phyloP scores from a whole-genome alignment of 2,329 filamentous ascomycete genomes.

The Alternaria arborescens region DNA sequence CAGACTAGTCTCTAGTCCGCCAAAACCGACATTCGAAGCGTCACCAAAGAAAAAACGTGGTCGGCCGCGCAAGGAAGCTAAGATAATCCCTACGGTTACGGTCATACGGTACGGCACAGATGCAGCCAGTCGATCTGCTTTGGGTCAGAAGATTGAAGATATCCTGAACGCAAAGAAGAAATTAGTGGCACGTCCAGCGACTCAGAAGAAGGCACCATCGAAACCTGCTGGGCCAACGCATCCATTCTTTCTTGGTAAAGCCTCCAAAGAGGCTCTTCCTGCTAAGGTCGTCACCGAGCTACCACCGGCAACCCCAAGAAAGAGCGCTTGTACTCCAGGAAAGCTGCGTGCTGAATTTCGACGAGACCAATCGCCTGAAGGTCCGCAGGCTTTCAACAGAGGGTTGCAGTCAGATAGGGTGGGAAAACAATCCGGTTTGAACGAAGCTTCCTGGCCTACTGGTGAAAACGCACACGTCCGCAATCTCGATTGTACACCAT shows the following conservation, averaged over 20 bases:
- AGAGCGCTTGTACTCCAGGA: slow-evolving; percentile 57
- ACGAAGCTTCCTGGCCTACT: slow-evolving; percentile 76
- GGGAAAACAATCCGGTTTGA: slow-evolving; percentile 71
- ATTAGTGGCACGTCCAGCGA: slow-evolving; percentile 25
- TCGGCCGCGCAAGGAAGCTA: slow-evolving; percentile 31
- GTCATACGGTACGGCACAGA: slow-evolving; percentile 68
- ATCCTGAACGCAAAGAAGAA: slow-evolving; percentile 62
- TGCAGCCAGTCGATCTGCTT: slow-evolving; percentile 53
- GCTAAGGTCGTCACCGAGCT: slow-evolving; percentile 18
- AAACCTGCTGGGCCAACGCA: slow-evolving; percentile 60
- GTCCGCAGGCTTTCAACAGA: slow-evolving; percentile 31
- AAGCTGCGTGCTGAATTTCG: slow-evolving; percentile 53
- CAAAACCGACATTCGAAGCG: slow-evolving; percentile 31
- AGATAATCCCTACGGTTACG: slow-evolving; percentile 56
- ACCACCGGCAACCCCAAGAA: slow-evolving; percentile 32
- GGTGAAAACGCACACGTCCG: slow-evolving; percentile 62
- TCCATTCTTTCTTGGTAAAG: slow-evolving; percentile 73
- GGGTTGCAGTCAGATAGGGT: slow-evolving; percentile 32
- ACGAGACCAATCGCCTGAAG: slow-evolving; percentile 25
- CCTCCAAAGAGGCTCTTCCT: slow-evolving; percentile 38
- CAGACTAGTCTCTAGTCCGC: slow-evolving; percentile 55
- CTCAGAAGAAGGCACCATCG: slow-evolving; percentile 25
- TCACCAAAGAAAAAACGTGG: slow-evolving; percentile 58
- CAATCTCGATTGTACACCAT: slow-evolving; percentile 23
- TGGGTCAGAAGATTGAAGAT: slow-evolving; percentile 69